Conservation (phyloP, 2,329 filamentous ascomycete genomes). For the Aspergillus sp. region DNA sequence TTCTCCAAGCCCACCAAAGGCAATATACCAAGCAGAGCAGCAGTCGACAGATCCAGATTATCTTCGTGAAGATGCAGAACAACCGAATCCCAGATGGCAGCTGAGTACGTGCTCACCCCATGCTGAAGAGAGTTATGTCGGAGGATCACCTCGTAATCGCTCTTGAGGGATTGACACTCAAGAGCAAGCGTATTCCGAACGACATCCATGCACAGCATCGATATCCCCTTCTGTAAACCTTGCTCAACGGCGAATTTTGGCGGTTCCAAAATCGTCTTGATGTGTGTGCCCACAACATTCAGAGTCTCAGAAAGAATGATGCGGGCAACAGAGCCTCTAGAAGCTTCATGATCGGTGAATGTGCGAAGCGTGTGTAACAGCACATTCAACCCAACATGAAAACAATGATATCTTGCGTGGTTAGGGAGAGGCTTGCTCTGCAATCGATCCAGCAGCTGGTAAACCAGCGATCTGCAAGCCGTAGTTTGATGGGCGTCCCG, state of each 20-base stretch:
- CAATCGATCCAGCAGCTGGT: conserved; percentile 67
- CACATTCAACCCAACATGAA: conserved; percentile 44
- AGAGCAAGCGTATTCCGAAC: conserved; percentile 66
- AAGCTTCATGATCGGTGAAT: conserved; percentile 48
- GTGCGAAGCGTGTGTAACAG: conserved; percentile 47
- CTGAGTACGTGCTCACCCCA: conserved; percentile 67
- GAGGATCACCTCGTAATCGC: conserved; percentile 67
- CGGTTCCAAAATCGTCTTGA: conserved; percentile 59
- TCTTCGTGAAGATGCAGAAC: conserved; percentile 65
- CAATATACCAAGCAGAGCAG: conserved; percentile 68
- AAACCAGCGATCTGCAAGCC: conserved; percentile 74
- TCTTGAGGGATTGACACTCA: conserved; percentile 68
- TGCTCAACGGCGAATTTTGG: conserved; percentile 50
- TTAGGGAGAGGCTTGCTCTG: conserved; percentile 42
- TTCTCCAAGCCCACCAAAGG: conserved; percentile 74
- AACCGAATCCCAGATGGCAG: conserved; percentile 75
- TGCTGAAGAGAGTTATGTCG: conserved; percentile 62
- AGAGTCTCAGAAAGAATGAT: conserved; percentile 50
- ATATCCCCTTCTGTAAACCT: conserved; percentile 52
- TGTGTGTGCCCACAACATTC: conserved; percentile 46
- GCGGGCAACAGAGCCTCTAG: conserved; percentile 45
- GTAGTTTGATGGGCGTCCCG: conserved; percentile 73
- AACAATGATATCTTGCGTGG: conserved; percentile 46
- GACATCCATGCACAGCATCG: conserved; percentile 60
- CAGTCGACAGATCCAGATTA: conserved; percentile 70